These are phyloP conservation scores for Leccinum brunneo-olivaceum DNA, from an alignment of 1,284 basidiomycete species.

Conservation along the genomic window DNA sequence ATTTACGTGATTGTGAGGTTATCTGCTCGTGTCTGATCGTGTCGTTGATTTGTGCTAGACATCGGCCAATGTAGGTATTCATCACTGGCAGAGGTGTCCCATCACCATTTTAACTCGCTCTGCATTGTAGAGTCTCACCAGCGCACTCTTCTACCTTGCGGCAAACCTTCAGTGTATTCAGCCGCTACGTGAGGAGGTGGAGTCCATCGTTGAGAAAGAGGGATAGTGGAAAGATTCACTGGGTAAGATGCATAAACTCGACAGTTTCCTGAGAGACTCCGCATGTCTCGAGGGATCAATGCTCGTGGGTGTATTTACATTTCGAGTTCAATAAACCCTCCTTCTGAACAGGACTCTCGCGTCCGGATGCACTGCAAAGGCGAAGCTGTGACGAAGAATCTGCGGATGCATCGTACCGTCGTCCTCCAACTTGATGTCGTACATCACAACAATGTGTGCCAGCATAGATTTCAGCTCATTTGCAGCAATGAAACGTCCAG, in stretches of 20 bases:
- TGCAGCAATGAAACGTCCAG: conserved; percentile 30
- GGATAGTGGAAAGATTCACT: conserved; percentile 40
- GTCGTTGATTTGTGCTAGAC: no score
- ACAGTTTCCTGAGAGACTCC: conserved; percentile 42
- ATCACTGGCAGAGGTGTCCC: neutral
- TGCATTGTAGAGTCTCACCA: neutral
- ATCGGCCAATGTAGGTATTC: neutral
- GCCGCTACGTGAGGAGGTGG: conserved; percentile 38
- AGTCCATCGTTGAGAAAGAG: conserved; percentile 23
- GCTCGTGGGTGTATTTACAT: conserved; percentile 24
- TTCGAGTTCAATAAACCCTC: conserved; percentile 2
- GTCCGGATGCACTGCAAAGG: neutral
- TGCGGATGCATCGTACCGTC: conserved; percentile 24
- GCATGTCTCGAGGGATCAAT: conserved; percentile 30
- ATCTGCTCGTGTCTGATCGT: no score
- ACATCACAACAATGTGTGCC: conserved; percentile 25
- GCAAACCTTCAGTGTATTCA: conserved; percentile 33
- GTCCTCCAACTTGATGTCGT: conserved; percentile 28
- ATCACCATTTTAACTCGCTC: neutral
- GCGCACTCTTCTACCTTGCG: neutral
- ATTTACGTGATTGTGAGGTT: no score
- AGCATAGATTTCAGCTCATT: conserved; percentile 28
- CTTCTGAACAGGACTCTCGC: conserved; percentile 19
- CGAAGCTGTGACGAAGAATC: neutral
- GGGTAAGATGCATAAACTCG: conserved; percentile 36